Evolutionary conservation across 2,329 filamentous ascomycete species (phyloP), one percentile per base, ranked within the genome.

Genomic region (Pseudogymnoascus sp.): DNA sequence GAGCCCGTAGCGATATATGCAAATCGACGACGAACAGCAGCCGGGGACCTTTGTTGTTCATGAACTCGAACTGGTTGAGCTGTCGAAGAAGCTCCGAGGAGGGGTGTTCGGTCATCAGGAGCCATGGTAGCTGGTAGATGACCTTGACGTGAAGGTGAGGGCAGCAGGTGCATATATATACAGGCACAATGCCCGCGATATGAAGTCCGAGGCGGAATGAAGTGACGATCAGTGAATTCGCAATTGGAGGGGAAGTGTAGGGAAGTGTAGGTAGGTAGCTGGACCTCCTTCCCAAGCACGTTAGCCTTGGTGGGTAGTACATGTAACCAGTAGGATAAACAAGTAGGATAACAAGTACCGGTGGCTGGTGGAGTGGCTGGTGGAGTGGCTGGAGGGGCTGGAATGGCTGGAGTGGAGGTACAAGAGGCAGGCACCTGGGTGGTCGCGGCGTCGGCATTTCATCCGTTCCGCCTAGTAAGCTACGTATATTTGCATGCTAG

Each of bases 71-170:
- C 78, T 65, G 78, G 77, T 66, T 81, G 73, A 64, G 78, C 79
- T 68, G 87, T 78, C 16, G 72, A 80, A 64, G 90, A 83, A 61
- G 82, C 85, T 69, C 85, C 80, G 66, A 91, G 81, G 69, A 91
- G 80, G 64, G 88, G 88, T 60, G 86, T 89, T 63, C 78, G 79
- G 77, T 91, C 72, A 59, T 69, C 66, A 47, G 28, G 63, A 59
- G 66, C 63, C 71, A 70, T 72, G 66, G 69, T 70, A 33, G 50
- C 28, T 33, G 3, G 12, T 56, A 33, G 50, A 56, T 33, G 50
- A 56, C 25, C 50, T 8, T 50, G 6, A 4, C 3, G 10, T 33
- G 28, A 56, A 18, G 16, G 28, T 33, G 28, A 18, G 28, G 28
- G 50, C 50, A 33, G 50, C 3, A 33, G 5, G 50, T 18, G 4